Base-by-base conservation (phyloP, 768 basidiomycete species). In the Kwoniella pini region DNA sequence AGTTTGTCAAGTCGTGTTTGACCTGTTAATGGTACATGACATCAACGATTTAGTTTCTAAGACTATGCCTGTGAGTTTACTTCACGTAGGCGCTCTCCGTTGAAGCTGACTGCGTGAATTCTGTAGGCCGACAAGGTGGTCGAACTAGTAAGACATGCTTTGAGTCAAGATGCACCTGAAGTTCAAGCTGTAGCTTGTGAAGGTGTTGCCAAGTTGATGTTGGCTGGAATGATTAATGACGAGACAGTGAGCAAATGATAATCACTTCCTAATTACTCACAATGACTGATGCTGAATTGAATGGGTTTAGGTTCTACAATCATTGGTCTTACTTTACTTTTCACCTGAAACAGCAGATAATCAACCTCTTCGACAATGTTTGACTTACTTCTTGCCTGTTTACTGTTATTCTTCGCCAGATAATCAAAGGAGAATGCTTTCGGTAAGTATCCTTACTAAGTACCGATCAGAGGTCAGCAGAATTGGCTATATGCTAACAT, bases 1-100 rank as follows among this genome's bases (percentile, higher is more conserved):
- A 46, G 82, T 89, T n/a, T 78, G 91, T n/a, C 85, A 91, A 69
- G 84, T 88, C 56, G 76, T 92, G 3, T 91, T 95, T 68, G 93
- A 96, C 76, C 82, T 91, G 36, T 79, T 94, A 53, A 92, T 92
- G 86, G 85, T 89, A 0, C 88, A 95, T 63, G 87, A 89, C 57
- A 82, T 80, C 43, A 83, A 83, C 31, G 53, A 33, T n/a, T 53
- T 78, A n/a, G 67, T 76, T 15, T 63, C 64, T 6, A 69, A 68
- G 30, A 68, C 71, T 28, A 74, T 75, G 71, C 57, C 75, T 12
- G 75, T 77, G 33, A 71, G 70, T 66, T 24, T 9, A 12, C 11
- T 22, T n/a, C 39, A 17, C 13, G 17, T 17, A 43, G n/a, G 10
- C 4, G 42, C 21, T 38, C 39, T 21, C 2, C n/a, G 42, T 12